Evolutionary conservation across 805 yeast genomes (phyloP).

Genomic region (Zygotorulaspora chibaensis): DNA sequence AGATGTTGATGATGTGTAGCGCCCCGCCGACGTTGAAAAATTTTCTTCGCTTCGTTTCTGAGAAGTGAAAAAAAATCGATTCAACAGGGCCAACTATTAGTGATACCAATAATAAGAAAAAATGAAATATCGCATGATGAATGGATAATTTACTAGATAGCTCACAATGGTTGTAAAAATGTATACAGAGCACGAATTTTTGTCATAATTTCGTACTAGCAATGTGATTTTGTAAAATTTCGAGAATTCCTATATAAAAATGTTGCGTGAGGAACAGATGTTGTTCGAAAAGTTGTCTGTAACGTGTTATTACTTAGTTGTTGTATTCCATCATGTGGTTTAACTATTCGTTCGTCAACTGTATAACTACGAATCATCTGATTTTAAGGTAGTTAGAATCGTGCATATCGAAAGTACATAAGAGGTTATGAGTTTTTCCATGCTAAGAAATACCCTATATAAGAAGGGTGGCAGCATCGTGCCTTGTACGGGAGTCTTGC

Average conservation of each 20-base stretch:
- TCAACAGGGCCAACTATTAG: background rate
- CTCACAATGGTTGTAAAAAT: background rate
- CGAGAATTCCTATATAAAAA: background rate
- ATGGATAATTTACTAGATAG: too few species aligned
- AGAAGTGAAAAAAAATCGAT: background rate
- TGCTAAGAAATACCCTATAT: slow-evolving; percentile 5
- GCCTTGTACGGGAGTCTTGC: background rate
- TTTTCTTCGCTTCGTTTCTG: background rate
- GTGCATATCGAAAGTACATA: slow-evolving; percentile 1
- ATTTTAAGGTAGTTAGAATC: background rate
- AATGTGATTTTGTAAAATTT: too few species aligned
- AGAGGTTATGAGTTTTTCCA: slow-evolving; percentile 7
- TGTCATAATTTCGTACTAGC: too few species aligned
- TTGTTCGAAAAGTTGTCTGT: background rate
- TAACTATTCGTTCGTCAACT: background rate
- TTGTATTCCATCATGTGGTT: background rate
- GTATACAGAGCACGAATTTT: too few species aligned
- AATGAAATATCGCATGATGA: background rate
- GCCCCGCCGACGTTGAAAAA: background rate
- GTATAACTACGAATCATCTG: background rate
- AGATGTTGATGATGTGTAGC: background rate
- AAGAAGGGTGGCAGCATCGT: slow-evolving; percentile 2
- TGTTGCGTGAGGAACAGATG: background rate
- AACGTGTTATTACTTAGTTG: background rate
- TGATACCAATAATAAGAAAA: background rate